Conservation (phyloP, 495 filamentous ascomycete species). For the Staphylotrichum tortipilum region DNA sequence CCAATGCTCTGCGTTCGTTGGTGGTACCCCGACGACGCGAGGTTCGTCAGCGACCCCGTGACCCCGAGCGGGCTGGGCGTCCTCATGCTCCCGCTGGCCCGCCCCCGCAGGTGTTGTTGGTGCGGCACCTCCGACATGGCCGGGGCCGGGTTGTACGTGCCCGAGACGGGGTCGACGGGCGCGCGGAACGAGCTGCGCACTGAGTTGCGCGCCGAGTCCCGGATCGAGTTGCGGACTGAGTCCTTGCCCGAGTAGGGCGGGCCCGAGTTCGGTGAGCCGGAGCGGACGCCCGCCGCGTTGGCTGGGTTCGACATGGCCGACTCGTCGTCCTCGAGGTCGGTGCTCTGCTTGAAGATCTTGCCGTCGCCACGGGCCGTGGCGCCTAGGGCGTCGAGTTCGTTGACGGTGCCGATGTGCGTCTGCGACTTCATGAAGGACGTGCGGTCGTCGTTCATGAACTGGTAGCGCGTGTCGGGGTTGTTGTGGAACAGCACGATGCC, state of each 20-base stretch:
- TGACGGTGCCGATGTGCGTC: constrained; percentile 63
- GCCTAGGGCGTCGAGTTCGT: constrained; percentile 86
- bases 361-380: constrained; percentile 80
- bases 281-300: constrained; percentile 26
- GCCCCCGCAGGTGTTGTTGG: constrained; percentile 6
- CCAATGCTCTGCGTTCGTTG: not conserved
- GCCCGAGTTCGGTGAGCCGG: constrained; percentile 13
- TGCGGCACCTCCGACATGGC: not conserved
- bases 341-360: constrained; percentile 53
- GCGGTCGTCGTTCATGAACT: constrained; percentile 93
- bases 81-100: constrained; percentile 17
- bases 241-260: constrained; percentile 11
- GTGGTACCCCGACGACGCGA: not conserved
- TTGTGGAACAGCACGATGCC: constrained; percentile 77
- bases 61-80: constrained; percentile 17
- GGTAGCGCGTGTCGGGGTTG: constrained; percentile 93
- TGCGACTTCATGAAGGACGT: constrained; percentile 98
- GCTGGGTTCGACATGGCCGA: constrained; percentile 45
- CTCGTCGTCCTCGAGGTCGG: constrained; percentile 72
- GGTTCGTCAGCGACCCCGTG: constrained; percentile 9
- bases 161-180: not conserved
- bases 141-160: no score
- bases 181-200: constrained; percentile 10
- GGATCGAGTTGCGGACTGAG: constrained; percentile 9
- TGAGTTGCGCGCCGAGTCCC: constrained; percentile 8